Evolutionary conservation across 2,329 filamentous ascomycete species (phyloP).

Genomic region (Neonectria coccinea): DNA sequence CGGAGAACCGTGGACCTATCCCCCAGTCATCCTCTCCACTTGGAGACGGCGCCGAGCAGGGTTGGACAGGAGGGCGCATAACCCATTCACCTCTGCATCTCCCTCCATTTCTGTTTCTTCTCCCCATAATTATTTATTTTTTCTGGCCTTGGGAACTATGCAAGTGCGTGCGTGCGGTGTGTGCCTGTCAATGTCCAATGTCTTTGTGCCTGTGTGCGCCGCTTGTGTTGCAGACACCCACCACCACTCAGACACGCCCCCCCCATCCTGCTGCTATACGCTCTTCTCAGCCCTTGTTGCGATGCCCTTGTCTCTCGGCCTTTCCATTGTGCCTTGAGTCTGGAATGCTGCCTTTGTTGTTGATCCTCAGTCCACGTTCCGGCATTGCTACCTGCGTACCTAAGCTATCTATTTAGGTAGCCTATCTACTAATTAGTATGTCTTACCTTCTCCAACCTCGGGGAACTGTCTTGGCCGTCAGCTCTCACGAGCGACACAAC

Average conservation of each 20-base stretch:
- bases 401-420: no score
- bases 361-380: background rate
- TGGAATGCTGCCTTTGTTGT: background rate
- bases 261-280: background rate
- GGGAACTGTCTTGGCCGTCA: background rate
- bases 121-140: background rate
- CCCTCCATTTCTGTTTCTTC: background rate
- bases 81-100: background rate
- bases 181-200: background rate
- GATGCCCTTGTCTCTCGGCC: background rate
- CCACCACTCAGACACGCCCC: slow-evolving; percentile 2
- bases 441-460: background rate
- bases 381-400: no score
- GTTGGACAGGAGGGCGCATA: slow-evolving; percentile 18
- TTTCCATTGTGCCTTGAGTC: background rate
- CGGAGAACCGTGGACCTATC: slow-evolving; percentile 1
- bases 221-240: slow-evolving; percentile 2
- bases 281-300: background rate
- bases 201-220: background rate
- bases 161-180: slow-evolving; percentile 2
- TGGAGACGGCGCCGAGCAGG: background rate
- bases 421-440: background rate
- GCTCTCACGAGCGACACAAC: slow-evolving; percentile 2
- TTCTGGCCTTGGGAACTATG: background rate
- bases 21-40: background rate